Conservation (phyloP, 305 asterid genomes). For the Fraxinus latifolia region DNA sequence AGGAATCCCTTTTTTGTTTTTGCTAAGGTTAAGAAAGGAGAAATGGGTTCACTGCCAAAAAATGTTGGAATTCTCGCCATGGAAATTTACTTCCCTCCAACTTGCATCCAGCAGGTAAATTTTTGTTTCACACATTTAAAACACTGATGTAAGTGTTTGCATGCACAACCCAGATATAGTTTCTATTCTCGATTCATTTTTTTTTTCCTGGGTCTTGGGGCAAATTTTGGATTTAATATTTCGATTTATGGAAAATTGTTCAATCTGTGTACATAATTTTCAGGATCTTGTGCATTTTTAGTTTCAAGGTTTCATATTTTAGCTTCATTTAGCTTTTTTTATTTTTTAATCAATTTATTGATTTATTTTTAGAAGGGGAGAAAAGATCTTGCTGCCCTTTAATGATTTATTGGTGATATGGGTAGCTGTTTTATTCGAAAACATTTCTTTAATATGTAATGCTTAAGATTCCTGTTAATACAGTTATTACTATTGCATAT, state of each 20-base stretch:
- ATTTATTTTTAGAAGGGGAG: background rate
- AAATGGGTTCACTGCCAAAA: constrained; percentile 56
- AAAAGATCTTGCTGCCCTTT: constrained; percentile 19
- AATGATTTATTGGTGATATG: background rate
- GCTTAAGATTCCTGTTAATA: background rate
- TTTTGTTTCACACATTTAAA: background rate
- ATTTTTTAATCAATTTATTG: background rate
- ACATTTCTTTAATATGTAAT: background rate
- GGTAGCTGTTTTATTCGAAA: background rate
- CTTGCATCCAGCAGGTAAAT: constrained; percentile 90
- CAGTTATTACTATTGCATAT: background rate
- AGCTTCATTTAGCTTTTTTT: constrained; percentile 20
- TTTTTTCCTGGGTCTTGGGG: background rate
- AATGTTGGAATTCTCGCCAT: constrained; percentile 94
- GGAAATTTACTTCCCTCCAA: constrained; percentile 94
- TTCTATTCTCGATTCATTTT: background rate
- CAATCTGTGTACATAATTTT: constrained; percentile 9
- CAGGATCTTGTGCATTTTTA: background rate
- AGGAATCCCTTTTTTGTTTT: background rate
- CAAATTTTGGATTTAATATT: background rate
- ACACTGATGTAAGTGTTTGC: background rate
- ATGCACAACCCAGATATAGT: background rate
- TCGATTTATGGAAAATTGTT: background rate
- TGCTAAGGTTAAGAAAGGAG: constrained; percentile 15
- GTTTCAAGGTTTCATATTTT: background rate